Evolutionary conservation across 768 basidiomycete species (phyloP).

Genomic region (Lyophyllum shimeji): DNA sequence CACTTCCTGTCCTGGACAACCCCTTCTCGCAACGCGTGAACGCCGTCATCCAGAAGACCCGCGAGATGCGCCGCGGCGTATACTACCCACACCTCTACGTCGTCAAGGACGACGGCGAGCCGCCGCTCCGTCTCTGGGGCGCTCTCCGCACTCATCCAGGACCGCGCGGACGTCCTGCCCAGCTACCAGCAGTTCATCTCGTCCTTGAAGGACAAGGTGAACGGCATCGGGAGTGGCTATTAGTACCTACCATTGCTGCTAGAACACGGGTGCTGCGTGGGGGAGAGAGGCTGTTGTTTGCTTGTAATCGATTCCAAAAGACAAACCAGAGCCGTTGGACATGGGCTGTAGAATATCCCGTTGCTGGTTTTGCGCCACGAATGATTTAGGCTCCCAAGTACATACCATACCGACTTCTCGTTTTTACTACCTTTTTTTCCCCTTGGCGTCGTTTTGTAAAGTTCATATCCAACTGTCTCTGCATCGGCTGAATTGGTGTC

Average conservation of each 20-base stretch:
- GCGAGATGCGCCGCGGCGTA: slow-evolving; percentile 89
- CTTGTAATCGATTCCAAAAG: not conserved
- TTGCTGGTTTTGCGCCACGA: not conserved
- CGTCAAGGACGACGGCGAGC: slow-evolving; percentile 98
- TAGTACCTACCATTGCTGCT: slow-evolving; percentile 13
- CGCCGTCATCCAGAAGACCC: slow-evolving; percentile 89
- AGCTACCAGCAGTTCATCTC: slow-evolving; percentile 96
- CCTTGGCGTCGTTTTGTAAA: slow-evolving; percentile 16
- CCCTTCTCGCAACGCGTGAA: slow-evolving; percentile 95
- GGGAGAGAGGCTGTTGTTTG: not conserved
- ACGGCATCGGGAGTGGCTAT: slow-evolving; percentile 20
- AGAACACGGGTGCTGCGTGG: not conserved
- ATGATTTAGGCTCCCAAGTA: not conserved
- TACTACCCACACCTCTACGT: slow-evolving; percentile 95
- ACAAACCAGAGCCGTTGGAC: not conserved
- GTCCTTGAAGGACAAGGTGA: slow-evolving; percentile 75
- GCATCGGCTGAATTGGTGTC: not conserved
- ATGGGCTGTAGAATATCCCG: slow-evolving; percentile 11
- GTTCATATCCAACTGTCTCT: not conserved
- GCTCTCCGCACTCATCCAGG: slow-evolving; percentile 90
- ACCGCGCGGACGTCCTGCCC: slow-evolving; percentile 90
- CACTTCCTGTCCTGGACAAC: slow-evolving; percentile 89
- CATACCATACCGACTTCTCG: not conserved
- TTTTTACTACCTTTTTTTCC: slow-evolving; percentile 4
- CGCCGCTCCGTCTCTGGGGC: slow-evolving; percentile 94